Base-by-base conservation (phyloP, 73 alveolate species). In the Paramecium octaurelia region DNA sequence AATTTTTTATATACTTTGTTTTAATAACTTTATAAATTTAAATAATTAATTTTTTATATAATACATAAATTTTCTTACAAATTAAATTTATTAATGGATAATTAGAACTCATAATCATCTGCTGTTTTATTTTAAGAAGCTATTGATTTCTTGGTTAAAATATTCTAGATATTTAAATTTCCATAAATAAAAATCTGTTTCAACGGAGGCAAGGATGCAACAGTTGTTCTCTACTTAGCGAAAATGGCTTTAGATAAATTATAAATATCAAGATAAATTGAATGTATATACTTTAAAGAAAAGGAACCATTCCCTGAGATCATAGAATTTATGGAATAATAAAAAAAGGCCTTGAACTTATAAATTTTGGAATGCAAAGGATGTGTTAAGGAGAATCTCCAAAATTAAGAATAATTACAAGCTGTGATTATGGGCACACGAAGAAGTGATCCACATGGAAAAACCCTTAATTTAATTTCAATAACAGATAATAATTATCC, bases 141-240 rank as follows among this genome's bases (percentile, higher is more conserved):
- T 23, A 64, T 64, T 64, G 50, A 64, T 64, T 64, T 64, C 48
- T 31, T 64, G 14, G 84, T 64, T 64, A 64, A 64, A 64, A 34
- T 64, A 31, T 34, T 64, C 12, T 4, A 64, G 27, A 64, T 64
- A 46, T 64, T 64, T 64, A 64, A 10, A 64, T 64, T 64, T 64
- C 87, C 57, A 73, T 73, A 80, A 80, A 40, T 80, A 0, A 80
- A 80, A 80, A 64, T 89, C 12, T 70, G 84, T 6, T 89, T 89
- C n/a, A 89, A 89, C 42, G 94, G 94, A 12, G 94, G 94, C 2
- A 89, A 89, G 57, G 94, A 89, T 71, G 94, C 94, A 4, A 89
- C 94, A 9, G 92, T 89, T 29, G 85, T 89, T 24, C 59, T 89
- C 16, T 89, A 70, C 24, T 71, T 89, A 31, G 57, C 92, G 4